Evolutionary conservation across 768 basidiomycete species (phyloP).

Genomic region (Kwoniella shandongensis): DNA sequence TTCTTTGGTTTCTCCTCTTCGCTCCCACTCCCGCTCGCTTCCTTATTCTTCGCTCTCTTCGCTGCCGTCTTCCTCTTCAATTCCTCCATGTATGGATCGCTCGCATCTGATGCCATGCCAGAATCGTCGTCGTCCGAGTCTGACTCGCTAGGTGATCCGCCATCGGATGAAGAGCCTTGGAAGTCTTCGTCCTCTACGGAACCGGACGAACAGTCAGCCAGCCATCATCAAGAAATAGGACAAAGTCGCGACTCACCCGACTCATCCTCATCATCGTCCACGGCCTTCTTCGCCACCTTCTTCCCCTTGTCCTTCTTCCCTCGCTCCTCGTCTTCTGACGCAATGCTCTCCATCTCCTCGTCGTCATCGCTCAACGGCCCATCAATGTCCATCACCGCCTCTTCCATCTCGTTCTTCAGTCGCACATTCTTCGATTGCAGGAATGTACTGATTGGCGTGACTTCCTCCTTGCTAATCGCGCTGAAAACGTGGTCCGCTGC

Average conservation of each 20-base stretch:
- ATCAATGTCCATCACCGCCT: slow-evolving; percentile 60
- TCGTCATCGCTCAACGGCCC: slow-evolving; percentile 61
- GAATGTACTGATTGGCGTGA: slow-evolving; percentile 78
- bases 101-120: slow-evolving; percentile 47
- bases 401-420: slow-evolving; percentile 94
- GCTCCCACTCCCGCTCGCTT: slow-evolving; percentile 15
- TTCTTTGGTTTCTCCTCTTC: slow-evolving; percentile 44
- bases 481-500: slow-evolving; percentile 80
- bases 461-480: slow-evolving; percentile 93
- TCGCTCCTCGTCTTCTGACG: slow-evolving; percentile 69
- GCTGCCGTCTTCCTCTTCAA: slow-evolving; percentile 51
- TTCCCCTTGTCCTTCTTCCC: slow-evolving; percentile 64
- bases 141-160: slow-evolving; percentile 75
- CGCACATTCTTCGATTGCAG: slow-evolving; percentile 86
- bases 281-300: slow-evolving; percentile 54
- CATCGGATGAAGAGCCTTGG: slow-evolving; percentile 76
- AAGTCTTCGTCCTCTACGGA: slow-evolving; percentile 78
- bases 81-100: slow-evolving; percentile 48
- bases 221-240: not conserved
- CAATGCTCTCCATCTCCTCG: slow-evolving; percentile 42
- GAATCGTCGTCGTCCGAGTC: slow-evolving; percentile 60
- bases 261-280: slow-evolving; percentile 58
- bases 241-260: slow-evolving; percentile 32
- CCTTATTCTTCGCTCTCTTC: slow-evolving; percentile 22
- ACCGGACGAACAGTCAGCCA: not conserved